Evolutionary conservation across 768 basidiomycete species (phyloP).

Genomic region (Kockovaella imperatae): DNA sequence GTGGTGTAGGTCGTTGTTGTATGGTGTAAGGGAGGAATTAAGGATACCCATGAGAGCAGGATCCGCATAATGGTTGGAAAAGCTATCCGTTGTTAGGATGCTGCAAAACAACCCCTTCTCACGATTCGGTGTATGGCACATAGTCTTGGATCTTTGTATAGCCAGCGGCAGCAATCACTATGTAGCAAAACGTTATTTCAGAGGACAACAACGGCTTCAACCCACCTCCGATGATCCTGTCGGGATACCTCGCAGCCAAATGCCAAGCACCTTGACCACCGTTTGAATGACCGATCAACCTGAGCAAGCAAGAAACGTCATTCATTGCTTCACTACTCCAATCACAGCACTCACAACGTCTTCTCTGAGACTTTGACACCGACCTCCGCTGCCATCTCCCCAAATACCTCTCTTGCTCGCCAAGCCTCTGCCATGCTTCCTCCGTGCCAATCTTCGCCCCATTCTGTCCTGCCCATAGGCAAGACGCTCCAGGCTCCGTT

Average conservation of each 20-base stretch:
- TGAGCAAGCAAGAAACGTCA: constrained; percentile 45
- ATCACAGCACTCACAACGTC: constrained; percentile 22
- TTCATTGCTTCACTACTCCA: constrained; percentile 48
- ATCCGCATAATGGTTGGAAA: constrained; percentile 60
- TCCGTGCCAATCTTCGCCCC: constrained; percentile 94
- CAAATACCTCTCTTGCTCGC: constrained; percentile 56
- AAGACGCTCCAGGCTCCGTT: constrained; percentile 64
- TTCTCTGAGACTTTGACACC: constrained; percentile 45
- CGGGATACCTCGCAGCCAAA: constrained; percentile 66
- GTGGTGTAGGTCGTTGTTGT: constrained; percentile 80
- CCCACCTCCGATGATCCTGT: constrained; percentile 48
- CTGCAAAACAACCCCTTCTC: too few relatives aligned
- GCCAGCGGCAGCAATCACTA: constrained; percentile 68
- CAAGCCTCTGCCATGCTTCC: constrained; percentile 67
- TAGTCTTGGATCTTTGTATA: constrained; percentile 86
- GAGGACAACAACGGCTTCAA: not conserved
- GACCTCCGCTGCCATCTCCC: constrained; percentile 46
- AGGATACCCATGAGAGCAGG: constrained; percentile 65
- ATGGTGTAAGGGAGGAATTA: constrained; percentile 64
- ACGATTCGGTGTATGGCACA: constrained; percentile 63
- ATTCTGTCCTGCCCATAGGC: constrained; percentile 75
- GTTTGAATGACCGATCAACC: constrained; percentile 85
- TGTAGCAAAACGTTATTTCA: constrained; percentile 3
- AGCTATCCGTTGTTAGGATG: too few relatives aligned
- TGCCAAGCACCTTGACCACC: constrained; percentile 88